phyloP scores from a whole-genome alignment of 257 asterid genomes.

The Penstemon newberryi region DNA sequence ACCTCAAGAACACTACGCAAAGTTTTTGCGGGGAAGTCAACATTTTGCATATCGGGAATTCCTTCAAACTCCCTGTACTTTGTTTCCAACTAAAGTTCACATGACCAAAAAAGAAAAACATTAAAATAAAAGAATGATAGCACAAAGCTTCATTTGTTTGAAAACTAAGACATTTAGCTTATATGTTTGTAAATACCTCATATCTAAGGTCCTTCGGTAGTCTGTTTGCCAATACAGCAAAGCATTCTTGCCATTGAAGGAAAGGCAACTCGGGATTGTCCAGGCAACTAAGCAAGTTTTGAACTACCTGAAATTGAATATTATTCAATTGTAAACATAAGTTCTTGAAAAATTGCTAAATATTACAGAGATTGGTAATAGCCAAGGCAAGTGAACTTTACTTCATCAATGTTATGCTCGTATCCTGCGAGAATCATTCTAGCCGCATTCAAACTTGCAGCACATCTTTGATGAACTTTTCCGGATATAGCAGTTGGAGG shows the following conservation, averaged over 20 bases:
- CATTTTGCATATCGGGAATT: constrained; percentile 52
- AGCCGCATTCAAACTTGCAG: constrained; percentile 94
- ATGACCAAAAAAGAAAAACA: constrained; percentile 7
- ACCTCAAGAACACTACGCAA: constrained; percentile 88
- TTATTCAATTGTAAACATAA: constrained; percentile 12
- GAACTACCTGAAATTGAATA: constrained; percentile 72
- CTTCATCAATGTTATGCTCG: constrained; percentile 90
- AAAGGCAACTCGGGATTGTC: constrained; percentile 99
- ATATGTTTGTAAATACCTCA: constrained; percentile 51
- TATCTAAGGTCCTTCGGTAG: constrained; percentile 86
- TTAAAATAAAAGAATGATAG: constrained; percentile 6
- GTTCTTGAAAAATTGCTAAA: constrained; percentile 8
- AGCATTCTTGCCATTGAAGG: constrained; percentile 99
- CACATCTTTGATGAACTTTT: constrained; percentile 97
- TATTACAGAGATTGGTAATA: constrained; percentile 9
- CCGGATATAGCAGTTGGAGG: constrained; percentile 97
- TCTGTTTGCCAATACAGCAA: constrained; percentile 93
- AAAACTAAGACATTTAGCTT: constrained; percentile 11
- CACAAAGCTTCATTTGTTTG: background rate
- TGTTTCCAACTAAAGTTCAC: constrained; percentile 65
- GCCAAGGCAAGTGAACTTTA: constrained; percentile 43
- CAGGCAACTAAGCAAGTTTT: constrained; percentile 87
- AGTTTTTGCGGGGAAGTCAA: constrained; percentile 89
- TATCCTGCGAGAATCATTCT: constrained; percentile 98
- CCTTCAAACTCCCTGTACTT: constrained; percentile 78